Conservation (phyloP, 495 filamentous ascomycete genomes). For the Aspergillus diversus region DNA sequence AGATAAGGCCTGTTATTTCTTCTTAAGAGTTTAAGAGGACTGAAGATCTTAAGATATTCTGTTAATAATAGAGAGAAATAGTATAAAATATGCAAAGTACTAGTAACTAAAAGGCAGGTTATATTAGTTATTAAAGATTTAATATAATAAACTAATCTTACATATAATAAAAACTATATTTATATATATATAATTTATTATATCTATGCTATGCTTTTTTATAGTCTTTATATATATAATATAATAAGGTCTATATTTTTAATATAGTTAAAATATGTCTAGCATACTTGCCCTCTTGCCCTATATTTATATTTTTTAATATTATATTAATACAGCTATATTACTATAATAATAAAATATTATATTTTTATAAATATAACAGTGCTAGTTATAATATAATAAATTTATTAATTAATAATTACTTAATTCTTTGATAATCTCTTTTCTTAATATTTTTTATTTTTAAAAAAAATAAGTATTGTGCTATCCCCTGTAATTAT, state of each 20-base stretch:
- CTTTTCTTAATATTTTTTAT: not conserved
- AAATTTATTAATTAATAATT: not conserved
- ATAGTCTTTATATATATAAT: not conserved
- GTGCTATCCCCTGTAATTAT: not conserved
- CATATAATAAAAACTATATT: not conserved
- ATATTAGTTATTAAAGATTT: not conserved
- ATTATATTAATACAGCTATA: not conserved
- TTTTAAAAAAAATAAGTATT: not conserved
- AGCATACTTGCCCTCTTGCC: too few relatives aligned
- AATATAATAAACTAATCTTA: not conserved
- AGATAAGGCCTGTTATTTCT: not conserved
- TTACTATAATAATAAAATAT: not conserved
- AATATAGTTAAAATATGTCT: too few relatives aligned
- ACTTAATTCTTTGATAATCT: not conserved
- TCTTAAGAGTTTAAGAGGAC: not conserved
- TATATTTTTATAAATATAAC: not conserved
- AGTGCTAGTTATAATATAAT: not conserved
- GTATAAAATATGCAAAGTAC: not conserved
- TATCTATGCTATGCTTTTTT: not conserved
- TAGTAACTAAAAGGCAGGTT: too few relatives aligned
- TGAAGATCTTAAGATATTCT: not conserved
- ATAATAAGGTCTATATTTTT: too few relatives aligned
- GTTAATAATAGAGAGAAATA: not conserved
- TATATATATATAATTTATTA: not conserved
- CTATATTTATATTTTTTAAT: not conserved